Evolutionary conservation across 345 rosid species (phyloP), one percentile per base, ranked within the genome.

Genomic region (Moricandia arvensis): DNA sequence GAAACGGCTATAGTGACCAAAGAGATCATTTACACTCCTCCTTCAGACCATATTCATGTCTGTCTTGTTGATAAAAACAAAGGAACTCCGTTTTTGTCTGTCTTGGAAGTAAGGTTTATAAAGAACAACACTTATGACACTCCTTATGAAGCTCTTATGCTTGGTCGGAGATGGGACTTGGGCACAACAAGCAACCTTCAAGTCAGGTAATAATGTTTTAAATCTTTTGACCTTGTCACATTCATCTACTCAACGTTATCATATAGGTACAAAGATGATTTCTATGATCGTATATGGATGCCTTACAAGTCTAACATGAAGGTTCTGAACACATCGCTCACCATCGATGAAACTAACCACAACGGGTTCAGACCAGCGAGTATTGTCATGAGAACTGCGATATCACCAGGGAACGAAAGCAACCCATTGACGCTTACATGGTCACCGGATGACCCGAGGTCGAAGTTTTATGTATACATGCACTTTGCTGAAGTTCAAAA

Each of bases 381-480:
- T 12, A 33, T 61, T 26, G 83, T 81, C 37, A 84, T 81, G 85
- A 67, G 61, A n/a, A 65, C 58, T 27, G 81, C 87, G 0, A 63
- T 66, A 15, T 54, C 59, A 10, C 80, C 85, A 0, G 8, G 5
- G 54, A 75, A 78, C 72, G 72, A 55, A 17, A 51, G 58, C 58
- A 51, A 1, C 5, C 12, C 58, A 1, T 51, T 51, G 58, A 51
- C 58, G 5, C 3, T 51, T 2, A 51, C 58, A 8, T 51, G 58
- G 58, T 17, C 58, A 51, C 58, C 58, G 10, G 58, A 51, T 51
- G 58, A 51, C 26, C 58, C 58, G 58, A 51, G 58, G 58, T 51
- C 27, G 58, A 51, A 51, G 58, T 51, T 51, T 51, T 17, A 17
- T 4, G 58, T 51, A 3, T 51, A 51, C 58, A 51, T 51, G 58